Evolutionary conservation across 257 asterid species (phyloP), one percentile per base, ranked within the genome.

Genomic region (Nicotiana undulata): DNA sequence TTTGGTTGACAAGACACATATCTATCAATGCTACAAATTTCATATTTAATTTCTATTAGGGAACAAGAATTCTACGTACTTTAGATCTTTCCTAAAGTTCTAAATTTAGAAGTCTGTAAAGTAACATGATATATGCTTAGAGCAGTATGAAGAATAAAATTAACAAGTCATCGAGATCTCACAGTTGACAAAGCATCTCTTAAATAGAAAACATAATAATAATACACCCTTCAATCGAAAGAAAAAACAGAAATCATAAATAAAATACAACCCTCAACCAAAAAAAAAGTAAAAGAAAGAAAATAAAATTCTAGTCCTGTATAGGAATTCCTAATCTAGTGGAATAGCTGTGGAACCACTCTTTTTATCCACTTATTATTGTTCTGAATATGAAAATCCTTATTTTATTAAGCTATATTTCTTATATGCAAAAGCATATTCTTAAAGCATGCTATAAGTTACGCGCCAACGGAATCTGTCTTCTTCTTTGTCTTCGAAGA

Each of bases 381-480:
- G 2, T 10, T 11, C 76, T n/a, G 32, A n/a, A 68, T 29, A 68
- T 1, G 49, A 20, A 40, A 68, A 68, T 68, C 56, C 31, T 67
- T 67, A 67, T 32, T 0, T 9, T 67, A 4, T 9, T 34, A 2
- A 32, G 51, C 16, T 18, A 18, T 2, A 2, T 18, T 9, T 4
- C 10, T 5, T 9, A 17, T n/a, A 65, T 17, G 2, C 4, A 2
- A 65, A 65, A 65, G 18, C 59, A 52, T 18, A 12, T 46, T 46
- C 22, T 77, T 58, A 77, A 32, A 81, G 22, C 10, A 72, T 66
- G 22, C 10, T 40, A 26, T 46, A 85, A 17, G 85, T 85, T 65
- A 49, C 79, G 1, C 51, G 55, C 87, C 87, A 85, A 9, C 79
- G 81, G 20, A 58, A 66, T 12, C 31, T 37, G 52, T 18, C 53